Conservation (phyloP, 2,329 filamentous ascomycete species). For the Arthrobotrys megalospora region DNA sequence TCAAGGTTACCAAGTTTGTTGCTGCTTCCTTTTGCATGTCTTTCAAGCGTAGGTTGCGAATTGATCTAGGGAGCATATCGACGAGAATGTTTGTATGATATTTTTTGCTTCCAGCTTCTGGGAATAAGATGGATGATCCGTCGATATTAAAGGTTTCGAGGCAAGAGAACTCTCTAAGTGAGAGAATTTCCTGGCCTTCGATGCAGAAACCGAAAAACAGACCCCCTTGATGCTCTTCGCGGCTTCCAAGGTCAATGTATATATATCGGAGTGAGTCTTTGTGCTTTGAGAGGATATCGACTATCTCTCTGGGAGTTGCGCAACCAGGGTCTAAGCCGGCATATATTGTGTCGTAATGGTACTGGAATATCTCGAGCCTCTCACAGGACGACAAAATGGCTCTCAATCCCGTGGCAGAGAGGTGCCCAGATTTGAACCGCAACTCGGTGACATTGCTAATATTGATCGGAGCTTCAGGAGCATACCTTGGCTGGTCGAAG, state of each 20-base stretch:
- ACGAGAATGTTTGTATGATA: constrained; percentile 33
- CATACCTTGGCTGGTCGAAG: constrained; percentile 14
- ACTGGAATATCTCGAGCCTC: constrained; percentile 29
- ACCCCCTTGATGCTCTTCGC: constrained; percentile 4
- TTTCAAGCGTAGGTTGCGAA: constrained; percentile 16
- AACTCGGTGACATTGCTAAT: constrained; percentile 37
- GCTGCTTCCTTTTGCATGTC: constrained; percentile 34
- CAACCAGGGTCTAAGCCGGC: constrained; percentile 10
- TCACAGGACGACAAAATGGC: constrained; percentile 24
- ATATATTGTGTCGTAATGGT: constrained; percentile 11
- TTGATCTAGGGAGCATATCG: constrained; percentile 42
- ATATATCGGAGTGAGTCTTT: constrained; percentile 31
- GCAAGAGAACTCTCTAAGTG: constrained; percentile 29
- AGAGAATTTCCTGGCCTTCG: constrained; percentile 26
- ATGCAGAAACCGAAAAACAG: constrained; percentile 20
- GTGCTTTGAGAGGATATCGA: constrained; percentile 23
- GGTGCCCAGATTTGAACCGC: constrained; percentile 9
- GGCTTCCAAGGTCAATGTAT: constrained; percentile 16
- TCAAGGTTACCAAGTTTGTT: constrained; percentile 28
- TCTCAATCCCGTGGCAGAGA: constrained; percentile 10
- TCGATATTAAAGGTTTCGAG: constrained; percentile 36
- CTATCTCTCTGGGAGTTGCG: constrained; percentile 13
- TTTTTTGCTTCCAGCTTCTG: background rate
- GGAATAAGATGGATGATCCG: constrained; percentile 33
- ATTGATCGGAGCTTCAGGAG: background rate